Conservation (phyloP, 2,329 filamentous ascomycete genomes). For the Ophiocordyceps camponoti-floridani region DNA sequence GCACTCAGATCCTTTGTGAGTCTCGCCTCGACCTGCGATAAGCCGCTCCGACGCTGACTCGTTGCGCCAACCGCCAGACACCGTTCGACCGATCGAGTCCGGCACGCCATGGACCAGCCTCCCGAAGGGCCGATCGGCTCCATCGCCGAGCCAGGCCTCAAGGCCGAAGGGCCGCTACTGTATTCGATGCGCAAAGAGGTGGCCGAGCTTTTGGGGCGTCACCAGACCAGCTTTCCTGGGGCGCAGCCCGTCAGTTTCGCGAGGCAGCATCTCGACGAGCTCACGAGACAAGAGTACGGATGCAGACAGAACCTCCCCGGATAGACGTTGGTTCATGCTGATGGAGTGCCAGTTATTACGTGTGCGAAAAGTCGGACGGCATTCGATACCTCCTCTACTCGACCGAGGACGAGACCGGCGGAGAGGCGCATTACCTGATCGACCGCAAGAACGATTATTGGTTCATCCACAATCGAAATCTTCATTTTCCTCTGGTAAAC, state of each 20-base stretch:
- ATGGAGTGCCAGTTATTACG: slow-evolving; percentile 52
- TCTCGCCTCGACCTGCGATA: too few species aligned
- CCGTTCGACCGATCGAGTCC: not conserved
- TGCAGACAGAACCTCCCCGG: not conserved
- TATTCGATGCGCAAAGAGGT: slow-evolving; percentile 52
- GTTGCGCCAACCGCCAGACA: not conserved
- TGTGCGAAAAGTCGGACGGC: slow-evolving; percentile 96
- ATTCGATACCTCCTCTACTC: slow-evolving; percentile 91
- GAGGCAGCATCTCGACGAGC: slow-evolving; percentile 62
- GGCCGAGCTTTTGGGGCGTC: slow-evolving; percentile 54
- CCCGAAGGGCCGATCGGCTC: slow-evolving; percentile 22
- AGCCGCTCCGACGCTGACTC: too few species aligned
- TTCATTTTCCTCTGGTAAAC: slow-evolving; percentile 65
- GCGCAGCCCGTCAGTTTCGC: slow-evolving; percentile 92
- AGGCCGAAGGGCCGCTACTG: slow-evolving; percentile 42
- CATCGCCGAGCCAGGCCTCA: slow-evolving; percentile 46
- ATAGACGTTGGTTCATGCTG: not conserved
- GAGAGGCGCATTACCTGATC: slow-evolving; percentile 76
- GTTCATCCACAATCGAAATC: slow-evolving; percentile 47
- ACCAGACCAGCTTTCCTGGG: slow-evolving; percentile 57
- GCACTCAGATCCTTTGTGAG: too few species aligned
- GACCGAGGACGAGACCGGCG: slow-evolving; percentile 40
- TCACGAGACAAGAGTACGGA: slow-evolving; percentile 57
- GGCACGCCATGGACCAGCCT: slow-evolving; percentile 11
- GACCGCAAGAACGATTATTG: slow-evolving; percentile 98